Evolutionary conservation across 345 rosid genomes (phyloP), one percentile per base, ranked within the genome.

Genomic region (Atalantia buxifolia): DNA sequence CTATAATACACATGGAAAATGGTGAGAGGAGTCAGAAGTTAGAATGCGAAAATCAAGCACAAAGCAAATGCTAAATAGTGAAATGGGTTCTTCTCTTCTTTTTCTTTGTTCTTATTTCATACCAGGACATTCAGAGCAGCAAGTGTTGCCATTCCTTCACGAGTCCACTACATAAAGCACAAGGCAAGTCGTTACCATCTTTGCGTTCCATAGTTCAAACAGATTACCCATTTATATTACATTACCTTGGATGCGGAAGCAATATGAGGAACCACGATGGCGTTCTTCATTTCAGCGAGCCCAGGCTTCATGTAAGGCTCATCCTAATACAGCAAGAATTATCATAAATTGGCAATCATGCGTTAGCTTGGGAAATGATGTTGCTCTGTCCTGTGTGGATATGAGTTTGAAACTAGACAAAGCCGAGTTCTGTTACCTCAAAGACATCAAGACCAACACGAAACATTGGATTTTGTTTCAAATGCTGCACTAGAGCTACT

Each of bases 281-380:
- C 98, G 61, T 96, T 96, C 88, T 96, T 93, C 97, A 88, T 87
- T 56, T 96, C 97, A 71, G 97, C 86, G 62, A 96, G 94, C 5
- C 99, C 99, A 14, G 98, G 99, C 83, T 93, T 96, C 99, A 96
- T 96, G 86, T 80, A 91, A 40, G 99, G 99, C 81, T 96, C 99
- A 62, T 95, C 98, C 98, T 93, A 77, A 75, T 71, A 60, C 59
- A 80, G 78, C 72, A 68, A 9, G 53, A 71, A 63, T 28, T 13
- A 76, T 24, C 14, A 21, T 10, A 31, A 1, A 18, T 64, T 16
- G 7, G 63, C 19, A 27, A 21, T 40, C 6, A 71, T 14, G 8
- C 1, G 64, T 33, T 31, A 40, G 68, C 50, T 80, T 45, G 59
- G 19, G 38, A 24, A 7, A 13, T 12, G 30, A 75, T 69, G 18